phyloP scores from a whole-genome alignment of 441 rosid species.

The Pelargonium myrrhifolium region DNA sequence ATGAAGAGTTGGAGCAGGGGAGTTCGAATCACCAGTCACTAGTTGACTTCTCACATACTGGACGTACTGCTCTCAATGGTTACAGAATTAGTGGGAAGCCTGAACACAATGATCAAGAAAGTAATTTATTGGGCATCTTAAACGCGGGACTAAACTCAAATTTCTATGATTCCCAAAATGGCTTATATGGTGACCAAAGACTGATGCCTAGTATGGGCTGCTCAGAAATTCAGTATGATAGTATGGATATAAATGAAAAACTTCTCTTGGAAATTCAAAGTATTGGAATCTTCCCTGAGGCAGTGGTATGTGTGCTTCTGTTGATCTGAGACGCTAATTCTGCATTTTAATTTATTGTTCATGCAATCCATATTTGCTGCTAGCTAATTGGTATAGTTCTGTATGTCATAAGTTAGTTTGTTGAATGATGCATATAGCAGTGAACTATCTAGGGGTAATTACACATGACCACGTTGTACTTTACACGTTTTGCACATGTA shows the following conservation, averaged over 20 bases:
- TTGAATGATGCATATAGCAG: conserved; percentile 8
- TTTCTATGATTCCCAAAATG: conserved; percentile 36
- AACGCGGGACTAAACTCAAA: conserved; percentile 33
- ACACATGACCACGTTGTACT: no score
- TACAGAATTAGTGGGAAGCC: conserved; percentile 43
- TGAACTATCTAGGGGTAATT: no score
- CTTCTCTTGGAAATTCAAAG: conserved; percentile 73
- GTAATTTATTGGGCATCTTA: conserved; percentile 34
- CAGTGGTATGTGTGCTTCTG: conserved; percentile 43
- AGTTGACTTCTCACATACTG: conserved; percentile 33
- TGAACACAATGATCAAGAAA: conserved; percentile 44
- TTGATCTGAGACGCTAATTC: background rate
- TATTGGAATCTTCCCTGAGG: conserved; percentile 69
- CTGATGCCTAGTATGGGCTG: conserved; percentile 29
- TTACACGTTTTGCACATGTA: no score
- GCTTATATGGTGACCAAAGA: conserved; percentile 37
- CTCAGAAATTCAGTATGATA: conserved; percentile 54
- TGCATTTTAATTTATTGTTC: background rate
- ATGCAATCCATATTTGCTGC: background rate
- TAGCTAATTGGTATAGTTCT: background rate
- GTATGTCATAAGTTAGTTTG: conserved; percentile 4
- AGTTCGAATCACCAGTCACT: conserved; percentile 35
- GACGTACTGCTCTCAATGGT: conserved; percentile 39
- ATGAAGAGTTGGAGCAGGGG: conserved; percentile 53
- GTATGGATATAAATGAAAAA: conserved; percentile 57